Evolutionary conservation across 768 basidiomycete species (phyloP).

Genomic region (Gyrodon lividus): DNA sequence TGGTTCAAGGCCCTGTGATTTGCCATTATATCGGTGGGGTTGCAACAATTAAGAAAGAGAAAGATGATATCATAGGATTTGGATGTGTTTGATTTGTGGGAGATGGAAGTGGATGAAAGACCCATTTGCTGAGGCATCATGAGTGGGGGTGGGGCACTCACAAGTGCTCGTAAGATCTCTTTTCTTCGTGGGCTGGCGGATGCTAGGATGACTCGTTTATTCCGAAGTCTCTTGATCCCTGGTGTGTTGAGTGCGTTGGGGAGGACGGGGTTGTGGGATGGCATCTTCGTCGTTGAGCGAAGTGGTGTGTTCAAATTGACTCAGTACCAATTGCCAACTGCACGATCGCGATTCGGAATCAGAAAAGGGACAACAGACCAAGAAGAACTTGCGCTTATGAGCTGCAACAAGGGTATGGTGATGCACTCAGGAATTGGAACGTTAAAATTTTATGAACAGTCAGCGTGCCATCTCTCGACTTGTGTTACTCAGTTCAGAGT

Average conservation of each 20-base stretch:
- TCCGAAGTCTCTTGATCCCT: slow-evolving; percentile 61
- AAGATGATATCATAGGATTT: background rate
- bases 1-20: slow-evolving; percentile 57
- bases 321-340: too few species aligned
- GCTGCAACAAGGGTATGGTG: too few species aligned
- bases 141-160: slow-evolving; percentile 38
- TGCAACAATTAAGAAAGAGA: background rate
- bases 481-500: too few species aligned
- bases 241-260: slow-evolving; percentile 63
- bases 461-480: too few species aligned
- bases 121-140: background rate
- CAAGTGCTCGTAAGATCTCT: slow-evolving; percentile 78
- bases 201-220: slow-evolving; percentile 81
- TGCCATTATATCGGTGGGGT: background rate
- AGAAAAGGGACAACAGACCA: too few species aligned
- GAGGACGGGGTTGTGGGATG: slow-evolving; percentile 50
- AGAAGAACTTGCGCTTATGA: too few species aligned
- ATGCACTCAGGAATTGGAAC: too few species aligned
- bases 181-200: slow-evolving; percentile 83
- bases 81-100: background rate
- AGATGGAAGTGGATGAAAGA: background rate
- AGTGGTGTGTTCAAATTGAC: too few species aligned
- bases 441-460: too few species aligned
- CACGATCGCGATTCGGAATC: too few species aligned
- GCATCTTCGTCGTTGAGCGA: slow-evolving; percentile 1